Evolutionary conservation across 441 rosid genomes (phyloP).

Genomic region (Geranium incanum): DNA sequence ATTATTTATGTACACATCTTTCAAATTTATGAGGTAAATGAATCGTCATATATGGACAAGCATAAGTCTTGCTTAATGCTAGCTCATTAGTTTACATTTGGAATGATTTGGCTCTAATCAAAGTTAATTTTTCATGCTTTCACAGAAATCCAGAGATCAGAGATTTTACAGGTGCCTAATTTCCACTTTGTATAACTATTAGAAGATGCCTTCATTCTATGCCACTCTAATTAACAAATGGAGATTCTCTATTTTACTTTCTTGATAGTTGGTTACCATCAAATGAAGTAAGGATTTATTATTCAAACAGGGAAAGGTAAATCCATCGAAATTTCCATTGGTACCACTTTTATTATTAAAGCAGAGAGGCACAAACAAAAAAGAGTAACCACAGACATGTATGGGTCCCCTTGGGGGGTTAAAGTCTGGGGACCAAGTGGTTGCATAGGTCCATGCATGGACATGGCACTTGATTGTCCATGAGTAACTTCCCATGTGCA

Average conservation of each 20-base stretch:
- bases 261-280: not conserved
- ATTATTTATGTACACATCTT: not conserved
- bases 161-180: not conserved
- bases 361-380: not conserved
- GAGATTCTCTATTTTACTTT: not conserved
- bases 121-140: not conserved
- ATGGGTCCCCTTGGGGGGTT: slow-evolving; percentile 16
- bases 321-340: not conserved
- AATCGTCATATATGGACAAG: not conserved
- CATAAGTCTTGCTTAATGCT: not conserved
- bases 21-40: not conserved
- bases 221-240: not conserved
- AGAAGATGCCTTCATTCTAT: not conserved
- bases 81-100: not conserved
- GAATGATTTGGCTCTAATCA: not conserved
- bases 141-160: not conserved
- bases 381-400: slow-evolving; percentile 21
- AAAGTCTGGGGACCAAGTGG: slow-evolving; percentile 20
- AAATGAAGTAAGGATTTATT: not conserved
- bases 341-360: not conserved
- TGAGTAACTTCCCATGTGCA: slow-evolving; percentile 45
- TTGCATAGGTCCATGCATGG: slow-evolving; percentile 22
- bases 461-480: slow-evolving; percentile 33
- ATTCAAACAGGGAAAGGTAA: slow-evolving; percentile 8
- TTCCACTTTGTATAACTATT: not conserved